Percentiles rank a stretch among this genome's conserved stretches.
Conservation (phyloP, 179 eudicot species). For the Beta macrorhiza region DNA sequence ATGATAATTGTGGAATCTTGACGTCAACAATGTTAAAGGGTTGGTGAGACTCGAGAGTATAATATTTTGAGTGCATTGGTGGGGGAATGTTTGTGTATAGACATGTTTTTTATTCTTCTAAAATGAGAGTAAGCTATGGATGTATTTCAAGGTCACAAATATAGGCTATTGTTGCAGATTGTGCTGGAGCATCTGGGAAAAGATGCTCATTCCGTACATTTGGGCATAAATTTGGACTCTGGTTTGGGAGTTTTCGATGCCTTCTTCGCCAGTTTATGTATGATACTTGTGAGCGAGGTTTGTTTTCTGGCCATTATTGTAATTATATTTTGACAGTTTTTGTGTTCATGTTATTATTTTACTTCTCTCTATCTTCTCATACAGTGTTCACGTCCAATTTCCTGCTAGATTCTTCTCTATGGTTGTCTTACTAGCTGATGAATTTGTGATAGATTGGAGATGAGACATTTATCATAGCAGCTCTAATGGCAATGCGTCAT, state of each 20-base stretch:
- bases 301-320: slow-evolving; percentile 27
- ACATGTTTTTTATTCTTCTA: not conserved
- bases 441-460: slow-evolving; percentile 86
- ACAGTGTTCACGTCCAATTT: slow-evolving; percentile 5
- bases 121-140: not conserved
- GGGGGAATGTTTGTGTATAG: not conserved
- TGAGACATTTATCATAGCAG: slow-evolving; percentile 96
- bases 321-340: not conserved
- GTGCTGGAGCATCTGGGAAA: slow-evolving; percentile 55
- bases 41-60: not conserved
- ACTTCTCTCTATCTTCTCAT: not conserved
- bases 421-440: slow-evolving; percentile 29
- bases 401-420: slow-evolving; percentile 2
- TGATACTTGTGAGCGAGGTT: slow-evolving; percentile 99
- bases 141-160: not conserved
- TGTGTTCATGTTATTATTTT: not conserved
- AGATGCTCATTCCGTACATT: slow-evolving; percentile 51
- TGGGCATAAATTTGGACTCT: slow-evolving; percentile 64
- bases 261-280: slow-evolving; percentile 88
- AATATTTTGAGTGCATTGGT: not conserved
- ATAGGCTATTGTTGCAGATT: slow-evolving; percentile 48
- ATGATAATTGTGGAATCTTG: not conserved
- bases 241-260: slow-evolving; percentile 90
- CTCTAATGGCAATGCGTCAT: slow-evolving; percentile 98
- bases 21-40: not conserved